Conservation (phyloP, 2,329 filamentous ascomycete species). For the Fusarium fracticaudum region DNA sequence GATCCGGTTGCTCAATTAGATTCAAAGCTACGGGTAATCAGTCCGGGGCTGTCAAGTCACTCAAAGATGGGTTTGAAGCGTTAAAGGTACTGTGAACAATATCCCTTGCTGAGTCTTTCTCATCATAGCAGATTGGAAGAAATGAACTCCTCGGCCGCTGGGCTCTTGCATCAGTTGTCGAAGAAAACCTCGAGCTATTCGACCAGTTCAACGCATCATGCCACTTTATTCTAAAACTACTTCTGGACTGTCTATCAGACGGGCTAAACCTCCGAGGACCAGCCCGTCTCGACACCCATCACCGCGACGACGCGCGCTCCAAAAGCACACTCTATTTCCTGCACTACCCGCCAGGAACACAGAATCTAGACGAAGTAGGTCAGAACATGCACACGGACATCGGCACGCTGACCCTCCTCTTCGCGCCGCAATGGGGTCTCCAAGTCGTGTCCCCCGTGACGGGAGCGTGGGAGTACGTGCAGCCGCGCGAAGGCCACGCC, state of each 20-base stretch:
- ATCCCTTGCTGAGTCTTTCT: not conserved
- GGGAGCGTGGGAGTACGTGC: slow-evolving; percentile 2
- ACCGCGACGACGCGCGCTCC: slow-evolving; percentile 10
- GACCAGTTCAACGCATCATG: slow-evolving; percentile 6
- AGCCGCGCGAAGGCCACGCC: not conserved
- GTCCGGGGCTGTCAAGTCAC: not conserved
- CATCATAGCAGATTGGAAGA: not conserved
- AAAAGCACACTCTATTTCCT: slow-evolving; percentile 21
- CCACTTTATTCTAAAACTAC: slow-evolving; percentile 12
- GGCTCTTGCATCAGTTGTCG: slow-evolving; percentile 5
- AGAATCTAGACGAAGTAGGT: slow-evolving; percentile 7
- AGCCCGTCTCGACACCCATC: not conserved
- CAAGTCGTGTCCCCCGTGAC: slow-evolving; percentile 6
- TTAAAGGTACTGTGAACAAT: not conserved
- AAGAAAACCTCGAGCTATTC: slow-evolving; percentile 1
- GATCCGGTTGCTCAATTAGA: not conserved
- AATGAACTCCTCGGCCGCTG: slow-evolving; percentile 4
- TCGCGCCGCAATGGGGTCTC: slow-evolving; percentile 19
- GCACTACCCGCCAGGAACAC: slow-evolving; percentile 1
- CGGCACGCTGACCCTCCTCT: slow-evolving; percentile 7
- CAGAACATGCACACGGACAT: slow-evolving; percentile 29
- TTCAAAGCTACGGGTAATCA: slow-evolving; percentile 19
- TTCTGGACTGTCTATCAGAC: slow-evolving; percentile 12
- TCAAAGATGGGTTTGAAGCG: slow-evolving; percentile 10
- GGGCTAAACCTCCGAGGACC: not conserved